Conservation (phyloP, 1,284 basidiomycete species). For the Ceratobasidium sp. region DNA sequence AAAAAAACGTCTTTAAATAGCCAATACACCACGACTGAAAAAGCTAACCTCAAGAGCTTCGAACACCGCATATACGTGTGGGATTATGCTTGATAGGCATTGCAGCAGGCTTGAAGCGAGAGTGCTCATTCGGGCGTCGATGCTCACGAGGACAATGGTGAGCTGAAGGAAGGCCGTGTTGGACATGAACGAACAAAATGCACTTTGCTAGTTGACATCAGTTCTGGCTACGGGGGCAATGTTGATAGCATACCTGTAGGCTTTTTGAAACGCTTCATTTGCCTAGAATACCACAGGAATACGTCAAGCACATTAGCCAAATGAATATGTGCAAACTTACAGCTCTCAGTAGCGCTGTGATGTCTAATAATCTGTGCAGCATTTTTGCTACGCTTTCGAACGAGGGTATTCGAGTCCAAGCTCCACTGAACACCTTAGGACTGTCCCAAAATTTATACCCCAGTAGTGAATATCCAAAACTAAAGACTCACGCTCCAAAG, state of each 20-base stretch:
- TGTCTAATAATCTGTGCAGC: constrained; percentile 43
- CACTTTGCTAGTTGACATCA: constrained; percentile 58
- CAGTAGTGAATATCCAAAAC: background rate
- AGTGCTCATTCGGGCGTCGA: constrained; percentile 69
- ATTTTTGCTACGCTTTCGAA: constrained; percentile 46
- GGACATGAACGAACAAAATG: constrained; percentile 73
- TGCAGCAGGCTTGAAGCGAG: constrained; percentile 65
- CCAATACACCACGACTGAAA: background rate
- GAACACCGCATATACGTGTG: constrained; percentile 30
- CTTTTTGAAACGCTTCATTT: constrained; percentile 35
- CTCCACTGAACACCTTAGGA: constrained; percentile 48
- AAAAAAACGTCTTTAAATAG: background rate
- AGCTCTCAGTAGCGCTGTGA: constrained; percentile 46
- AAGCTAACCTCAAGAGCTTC: constrained; percentile 26
- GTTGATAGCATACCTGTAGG: constrained; percentile 42
- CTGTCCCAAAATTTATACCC: constrained; percentile 42
- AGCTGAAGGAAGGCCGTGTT: constrained; percentile 78
- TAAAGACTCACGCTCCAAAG: constrained; percentile 61
- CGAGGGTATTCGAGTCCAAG: constrained; percentile 52
- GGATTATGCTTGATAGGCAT: constrained; percentile 41
- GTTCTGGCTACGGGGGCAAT: background rate
- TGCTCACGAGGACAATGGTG: constrained; percentile 69
- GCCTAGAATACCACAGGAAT: constrained; percentile 10
- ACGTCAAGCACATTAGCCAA: background rate
- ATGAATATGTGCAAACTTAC: constrained; percentile 44